These are phyloP conservation scores for Pythium rishiriense DNA, from an alignment of 352 stramenopile genomes.

Conservation along the genomic window DNA sequence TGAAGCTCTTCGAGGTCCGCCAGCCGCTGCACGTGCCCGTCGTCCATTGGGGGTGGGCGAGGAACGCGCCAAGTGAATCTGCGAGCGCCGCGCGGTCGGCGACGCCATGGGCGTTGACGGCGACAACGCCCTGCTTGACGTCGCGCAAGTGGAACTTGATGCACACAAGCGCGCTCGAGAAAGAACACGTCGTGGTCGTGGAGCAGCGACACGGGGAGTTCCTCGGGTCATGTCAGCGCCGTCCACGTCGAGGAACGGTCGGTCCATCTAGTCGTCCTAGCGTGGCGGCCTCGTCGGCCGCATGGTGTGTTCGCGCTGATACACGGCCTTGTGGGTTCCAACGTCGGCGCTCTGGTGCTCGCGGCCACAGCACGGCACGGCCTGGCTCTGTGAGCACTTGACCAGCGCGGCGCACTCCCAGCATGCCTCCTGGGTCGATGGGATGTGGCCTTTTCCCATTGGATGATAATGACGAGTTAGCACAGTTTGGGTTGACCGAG, in stretches of 20 bases:
- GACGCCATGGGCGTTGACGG: not conserved
- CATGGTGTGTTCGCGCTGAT: not conserved
- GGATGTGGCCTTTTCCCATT: not conserved
- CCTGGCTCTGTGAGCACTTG: constrained; percentile 12
- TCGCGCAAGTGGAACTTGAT: constrained; percentile 5
- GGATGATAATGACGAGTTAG: not conserved
- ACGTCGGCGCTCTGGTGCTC: constrained; percentile 16
- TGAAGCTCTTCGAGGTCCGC: not conserved
- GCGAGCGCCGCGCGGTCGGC: not conserved
- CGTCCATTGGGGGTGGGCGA: not conserved
- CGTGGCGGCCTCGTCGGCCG: constrained; percentile 7
- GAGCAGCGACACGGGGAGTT: not conserved
- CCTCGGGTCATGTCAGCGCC: constrained; percentile 17
- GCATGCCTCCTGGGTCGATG: not conserved
- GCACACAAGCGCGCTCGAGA: not conserved
- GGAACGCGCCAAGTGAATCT: not conserved
- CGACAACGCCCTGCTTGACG: constrained; percentile 1
- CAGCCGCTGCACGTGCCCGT: no score
- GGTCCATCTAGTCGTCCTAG: constrained; percentile 2
- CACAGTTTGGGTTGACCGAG: constrained; percentile 1
- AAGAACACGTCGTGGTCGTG: not conserved
- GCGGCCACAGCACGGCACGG: constrained; percentile 11
- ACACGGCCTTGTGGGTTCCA: constrained; percentile 6
- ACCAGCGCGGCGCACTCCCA: constrained; percentile 2
- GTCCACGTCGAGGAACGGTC: constrained; percentile 10